Base-by-base conservation (phyloP, 164 flowering plant species). In the Magnolia changhungtana region DNA sequence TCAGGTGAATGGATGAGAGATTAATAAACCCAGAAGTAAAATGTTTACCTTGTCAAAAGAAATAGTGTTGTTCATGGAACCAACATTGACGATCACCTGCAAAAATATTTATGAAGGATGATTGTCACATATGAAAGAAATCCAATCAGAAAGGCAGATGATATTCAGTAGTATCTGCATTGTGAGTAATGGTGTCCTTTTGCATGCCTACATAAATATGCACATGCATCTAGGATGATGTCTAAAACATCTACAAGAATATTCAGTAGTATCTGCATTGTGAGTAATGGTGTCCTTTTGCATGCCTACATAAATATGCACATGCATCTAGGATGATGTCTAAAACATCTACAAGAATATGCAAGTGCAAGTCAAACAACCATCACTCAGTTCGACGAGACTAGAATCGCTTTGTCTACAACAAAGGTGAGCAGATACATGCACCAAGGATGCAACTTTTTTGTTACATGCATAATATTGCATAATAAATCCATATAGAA, bases 71-170 rank as follows among this genome's bases (percentile, higher is more conserved):
- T 95, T 90, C 98, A 93, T 92, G 37, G 80, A 85, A 79, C 97
- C 80, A 23, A 88, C 20, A 73, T 86, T 93, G 85, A 95, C 72
- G 73, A 95, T 91, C 69, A 93, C 97, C 98, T 95, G 94, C 85
- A 86, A 19, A 72, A 73, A 50, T 13, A 70, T 45, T 7, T 24
- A 18, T 8, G 27, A 68, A 68, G 24, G 51, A 21, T 74, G 27
- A 21, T 45, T 7, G 23, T 63, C n/a, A 24, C 0, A 4, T 27
- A 16, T 63, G 76, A 55, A 67, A 67, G 27, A 52, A 20, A 16
- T 23, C 8, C 24, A 24, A 27, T 61, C 16, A 4, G 50, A 67
- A 21, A 20, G 45, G 2, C 45, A 37, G 37, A 31, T 31, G 37
- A 31, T 37, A 37, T 37, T 3, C 45, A 37, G 6, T 37, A 37